phyloP scores from a whole-genome alignment of 2,329 filamentous ascomycete genomes.

The Sphaerostilbella broomeana region DNA sequence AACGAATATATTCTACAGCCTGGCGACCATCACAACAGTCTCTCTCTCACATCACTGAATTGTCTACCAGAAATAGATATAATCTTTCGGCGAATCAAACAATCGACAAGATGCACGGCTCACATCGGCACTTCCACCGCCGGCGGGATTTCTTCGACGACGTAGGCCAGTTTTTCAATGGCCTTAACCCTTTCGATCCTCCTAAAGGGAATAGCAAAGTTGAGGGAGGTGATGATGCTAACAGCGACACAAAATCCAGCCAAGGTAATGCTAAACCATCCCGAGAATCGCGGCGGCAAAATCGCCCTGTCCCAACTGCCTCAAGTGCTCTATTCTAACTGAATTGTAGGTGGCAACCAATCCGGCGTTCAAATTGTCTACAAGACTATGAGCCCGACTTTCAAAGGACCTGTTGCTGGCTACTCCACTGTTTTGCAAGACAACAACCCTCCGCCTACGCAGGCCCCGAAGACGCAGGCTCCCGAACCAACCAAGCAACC shows the following conservation, averaged over 20 bases:
- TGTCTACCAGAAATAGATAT: no score
- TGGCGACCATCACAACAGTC: conserved; percentile 15
- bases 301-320: no score
- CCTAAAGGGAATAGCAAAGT: background rate
- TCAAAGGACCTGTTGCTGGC: conserved; percentile 36
- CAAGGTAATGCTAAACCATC: no score
- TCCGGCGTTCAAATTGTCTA: conserved; percentile 34
- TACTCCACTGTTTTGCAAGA: conserved; percentile 31
- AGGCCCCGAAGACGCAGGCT: conserved; percentile 11
- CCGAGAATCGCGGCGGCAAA: no score
- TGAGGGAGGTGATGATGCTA: background rate
- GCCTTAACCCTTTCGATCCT: conserved; percentile 9
- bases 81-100: no score
- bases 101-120: conserved; percentile 24
- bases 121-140: conserved; percentile 24
- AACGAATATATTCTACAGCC: conserved; percentile 11
- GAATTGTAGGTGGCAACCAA: no score
- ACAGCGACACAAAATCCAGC: no score
- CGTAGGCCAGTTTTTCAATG: conserved; percentile 22
- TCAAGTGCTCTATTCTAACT: no score
- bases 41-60: no score
- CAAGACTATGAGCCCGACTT: conserved; percentile 35
- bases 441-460: conserved; percentile 13
- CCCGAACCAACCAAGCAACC: conserved; percentile 11
- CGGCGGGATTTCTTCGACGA: conserved; percentile 22